Evolutionary conservation across 306 rosid species (phyloP).

Genomic region (Canavalia gladiata): DNA sequence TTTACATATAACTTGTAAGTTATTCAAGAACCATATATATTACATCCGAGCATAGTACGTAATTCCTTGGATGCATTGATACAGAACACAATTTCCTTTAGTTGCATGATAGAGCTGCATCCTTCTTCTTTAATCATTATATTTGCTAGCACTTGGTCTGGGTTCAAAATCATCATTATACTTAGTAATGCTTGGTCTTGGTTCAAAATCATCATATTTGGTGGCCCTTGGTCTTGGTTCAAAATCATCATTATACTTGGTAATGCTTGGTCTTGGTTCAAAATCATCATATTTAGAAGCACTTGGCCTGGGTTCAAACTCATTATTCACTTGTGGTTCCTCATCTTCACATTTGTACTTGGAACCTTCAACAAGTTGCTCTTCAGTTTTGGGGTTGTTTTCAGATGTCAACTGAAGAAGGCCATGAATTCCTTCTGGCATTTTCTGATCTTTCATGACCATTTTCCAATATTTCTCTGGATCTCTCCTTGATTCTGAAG

Average conservation of each 20-base stretch:
- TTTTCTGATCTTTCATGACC: slow-evolving; percentile 46
- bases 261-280: neutral
- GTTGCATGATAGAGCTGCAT: neutral
- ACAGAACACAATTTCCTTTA: neutral
- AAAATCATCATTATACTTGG: neutral
- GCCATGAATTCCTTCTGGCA: slow-evolving; percentile 44
- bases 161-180: slow-evolving; percentile 30
- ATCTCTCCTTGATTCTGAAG: slow-evolving; percentile 42
- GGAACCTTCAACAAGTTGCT: neutral
- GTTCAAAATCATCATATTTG: neutral
- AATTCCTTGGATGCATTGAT: neutral
- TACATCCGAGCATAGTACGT: neutral
- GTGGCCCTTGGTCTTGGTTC: neutral
- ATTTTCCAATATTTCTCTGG: slow-evolving; percentile 43
- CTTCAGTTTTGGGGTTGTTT: neutral
- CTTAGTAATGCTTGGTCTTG: neutral
- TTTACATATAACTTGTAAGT: neutral
- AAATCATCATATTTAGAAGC: neutral
- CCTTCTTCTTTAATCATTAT: neutral
- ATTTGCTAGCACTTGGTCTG: neutral
- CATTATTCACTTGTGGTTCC: neutral
- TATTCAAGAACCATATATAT: neutral
- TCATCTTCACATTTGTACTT: slow-evolving; percentile 2
- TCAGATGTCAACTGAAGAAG: neutral
- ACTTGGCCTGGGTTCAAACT: slow-evolving; percentile 44